Conservation (phyloP, 805 yeast species). For the Scheffersomyces stipitis region DNA sequence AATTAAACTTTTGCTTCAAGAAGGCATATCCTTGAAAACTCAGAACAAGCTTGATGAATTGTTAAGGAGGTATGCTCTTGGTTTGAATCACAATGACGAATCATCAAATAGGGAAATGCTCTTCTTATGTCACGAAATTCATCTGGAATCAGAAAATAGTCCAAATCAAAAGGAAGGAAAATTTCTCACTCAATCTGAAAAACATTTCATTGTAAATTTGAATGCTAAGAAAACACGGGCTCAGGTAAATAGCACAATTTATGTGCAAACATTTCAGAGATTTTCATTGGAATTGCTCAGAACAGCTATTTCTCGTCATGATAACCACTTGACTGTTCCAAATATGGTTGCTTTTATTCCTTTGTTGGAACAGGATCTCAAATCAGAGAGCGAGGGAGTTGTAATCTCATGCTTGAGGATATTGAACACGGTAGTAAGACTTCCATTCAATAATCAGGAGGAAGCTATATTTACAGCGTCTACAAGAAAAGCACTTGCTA, state of each 20-base stretch:
- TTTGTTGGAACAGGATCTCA: constrained; percentile 56
- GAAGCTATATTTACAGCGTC: constrained; percentile 55
- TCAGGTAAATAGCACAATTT: constrained; percentile 55
- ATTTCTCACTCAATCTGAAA: constrained; percentile 44
- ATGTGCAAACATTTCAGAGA: constrained; percentile 62
- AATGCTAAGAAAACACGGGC: constrained; percentile 57
- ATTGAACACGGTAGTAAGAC: constrained; percentile 55
- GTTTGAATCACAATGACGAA: constrained; percentile 70
- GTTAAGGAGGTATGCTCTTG: constrained; percentile 72
- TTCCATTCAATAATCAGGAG: constrained; percentile 61
- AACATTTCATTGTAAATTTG: constrained; percentile 73
- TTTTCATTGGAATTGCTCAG: constrained; percentile 77
- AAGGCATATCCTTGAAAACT: constrained; percentile 62
- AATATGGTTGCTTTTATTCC: constrained; percentile 77
- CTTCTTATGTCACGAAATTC: constrained; percentile 71
- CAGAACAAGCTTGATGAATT: constrained; percentile 79
- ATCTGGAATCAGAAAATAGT: constrained; percentile 45
- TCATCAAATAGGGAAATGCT: constrained; percentile 57
- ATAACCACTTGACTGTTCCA: constrained; percentile 53
- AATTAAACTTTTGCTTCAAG: constrained; percentile 58
- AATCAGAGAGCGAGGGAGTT: constrained; percentile 76
- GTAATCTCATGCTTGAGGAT: constrained; percentile 65
- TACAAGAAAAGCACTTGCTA: constrained; percentile 57
- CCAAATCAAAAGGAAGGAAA: constrained; percentile 14
- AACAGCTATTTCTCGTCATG: constrained; percentile 65